These are phyloP conservation scores for Skeletonema tropicum DNA, from an alignment of 108 stramenopile species.

Conservation along the genomic window DNA sequence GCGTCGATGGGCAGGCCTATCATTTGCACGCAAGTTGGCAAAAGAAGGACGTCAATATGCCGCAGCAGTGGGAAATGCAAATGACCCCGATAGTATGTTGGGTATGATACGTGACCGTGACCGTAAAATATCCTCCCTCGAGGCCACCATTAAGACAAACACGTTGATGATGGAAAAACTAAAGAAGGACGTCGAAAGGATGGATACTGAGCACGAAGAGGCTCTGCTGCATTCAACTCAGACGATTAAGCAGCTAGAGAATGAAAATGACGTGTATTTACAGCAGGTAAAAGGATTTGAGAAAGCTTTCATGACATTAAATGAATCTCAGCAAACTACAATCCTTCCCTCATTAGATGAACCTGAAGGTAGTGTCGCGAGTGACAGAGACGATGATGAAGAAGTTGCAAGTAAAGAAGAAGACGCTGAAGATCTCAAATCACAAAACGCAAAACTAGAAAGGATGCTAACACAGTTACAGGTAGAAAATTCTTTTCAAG, in stretches of 20 bases:
- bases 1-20: not conserved
- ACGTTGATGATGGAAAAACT: constrained; percentile 30
- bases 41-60: constrained; percentile 4
- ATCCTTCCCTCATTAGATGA: not conserved
- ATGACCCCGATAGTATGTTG: not conserved
- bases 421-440: constrained; percentile 15
- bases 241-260: constrained; percentile 16
- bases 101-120: constrained; percentile 27
- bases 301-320: constrained; percentile 30
- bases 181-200: constrained; percentile 29
- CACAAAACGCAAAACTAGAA: constrained; percentile 16
- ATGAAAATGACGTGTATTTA: constrained; percentile 27
- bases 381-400: constrained; percentile 10
- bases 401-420: constrained; percentile 2
- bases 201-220: constrained; percentile 34
- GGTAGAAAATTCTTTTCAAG: constrained; percentile 23
- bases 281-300: constrained; percentile 39
- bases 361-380: constrained; percentile 3
- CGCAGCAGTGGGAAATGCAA: not conserved
- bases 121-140: constrained; percentile 20
- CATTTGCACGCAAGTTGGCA: not conserved
- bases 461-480: constrained; percentile 24
- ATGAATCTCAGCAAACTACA: constrained; percentile 21
- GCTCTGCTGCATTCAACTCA: not conserved
- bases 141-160: constrained; percentile 29